Evolutionary conservation across 306 rosid genomes (phyloP).

Genomic region (Urtica urens): DNA sequence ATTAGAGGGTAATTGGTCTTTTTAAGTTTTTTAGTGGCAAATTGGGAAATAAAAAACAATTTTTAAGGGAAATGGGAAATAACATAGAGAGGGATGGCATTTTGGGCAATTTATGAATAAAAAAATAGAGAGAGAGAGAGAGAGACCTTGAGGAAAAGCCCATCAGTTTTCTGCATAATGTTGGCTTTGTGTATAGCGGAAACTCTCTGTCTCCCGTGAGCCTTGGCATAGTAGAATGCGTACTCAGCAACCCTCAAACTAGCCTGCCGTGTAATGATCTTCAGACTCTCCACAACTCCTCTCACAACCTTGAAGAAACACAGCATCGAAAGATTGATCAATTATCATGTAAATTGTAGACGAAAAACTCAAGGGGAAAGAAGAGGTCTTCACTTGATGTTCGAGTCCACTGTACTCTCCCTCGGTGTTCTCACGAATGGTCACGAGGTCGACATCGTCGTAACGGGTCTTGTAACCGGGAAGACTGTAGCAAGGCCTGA

Average conservation of each 20-base stretch:
- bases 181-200: constrained; percentile 99
- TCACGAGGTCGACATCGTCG: constrained; percentile 76
- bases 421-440: constrained; percentile 94
- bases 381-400: constrained; percentile 62
- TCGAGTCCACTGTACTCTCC: constrained; percentile 99
- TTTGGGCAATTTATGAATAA: too few species aligned
- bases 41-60: too few species aligned
- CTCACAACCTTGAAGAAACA: constrained; percentile 71
- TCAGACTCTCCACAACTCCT: constrained; percentile 97
- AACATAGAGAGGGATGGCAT: too few species aligned
- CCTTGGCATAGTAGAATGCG: constrained; percentile 93
- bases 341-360: neutral
- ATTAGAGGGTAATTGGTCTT: too few species aligned
- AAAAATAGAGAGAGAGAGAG: too few species aligned
- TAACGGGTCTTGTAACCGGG: constrained; percentile 93
- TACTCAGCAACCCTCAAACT: constrained; percentile 99
- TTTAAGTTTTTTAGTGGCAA: too few species aligned
- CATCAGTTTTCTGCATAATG: constrained; percentile 98
- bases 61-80: too few species aligned
- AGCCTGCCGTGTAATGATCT: constrained; percentile 96
- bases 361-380: neutral
- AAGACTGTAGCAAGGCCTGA: constrained; percentile 89
- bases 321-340: neutral
- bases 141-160: constrained; percentile 77
- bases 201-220: constrained; percentile 87